Base-by-base conservation (phyloP, 2,329 filamentous ascomycete species). In the Thielaviopsis musarum region DNA sequence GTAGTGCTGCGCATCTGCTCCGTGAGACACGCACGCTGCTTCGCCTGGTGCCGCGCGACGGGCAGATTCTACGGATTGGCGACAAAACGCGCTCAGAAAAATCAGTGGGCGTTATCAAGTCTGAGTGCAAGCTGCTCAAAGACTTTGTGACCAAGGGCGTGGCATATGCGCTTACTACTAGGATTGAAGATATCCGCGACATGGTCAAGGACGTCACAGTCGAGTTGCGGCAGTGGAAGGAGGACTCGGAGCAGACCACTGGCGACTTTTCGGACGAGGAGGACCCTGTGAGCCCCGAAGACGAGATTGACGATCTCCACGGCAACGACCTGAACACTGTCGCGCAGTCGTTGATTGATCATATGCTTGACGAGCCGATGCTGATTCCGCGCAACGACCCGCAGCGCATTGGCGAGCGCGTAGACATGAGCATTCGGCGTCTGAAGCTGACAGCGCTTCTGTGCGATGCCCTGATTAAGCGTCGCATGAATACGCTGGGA, bases 181-280 rank as follows among this genome's bases (percentile, higher is more conserved):
- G 26, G 9, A 7, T 38, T 21, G 45, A 49, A 21, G 45, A 49
- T 17, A 88, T 85, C 71, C 75, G 82, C 49, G 87, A 87, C 59
- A 80, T 86, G 2, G 73, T 96, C 24, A 81, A 87, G 65, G 91
- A 96, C 72, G 86, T 89, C 0, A 80, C 94, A 65, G 81, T 87
- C 63, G 91, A 96, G 72, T 70, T 96, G 64, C 88, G 89, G 68
- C 88, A 91, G 65, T 96, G 91, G 89, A 82, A 24, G 45, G 86
- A 89, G 1, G 85, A 89, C 65, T 78, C 81, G 10, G 77, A 79
- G 82, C 82, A 1, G 77, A 78, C 15, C 9, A 49, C 45, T 3
- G 45, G 45, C n/a, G 45, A 49, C n/a, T 49, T 49, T 21, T 49
- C 45, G 3, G 74, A 78, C 0, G 75, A 78, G 24, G 73, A 72